phyloP scores from a whole-genome alignment of 2,329 filamentous ascomycete genomes.

The Botryotinia calthae region DNA sequence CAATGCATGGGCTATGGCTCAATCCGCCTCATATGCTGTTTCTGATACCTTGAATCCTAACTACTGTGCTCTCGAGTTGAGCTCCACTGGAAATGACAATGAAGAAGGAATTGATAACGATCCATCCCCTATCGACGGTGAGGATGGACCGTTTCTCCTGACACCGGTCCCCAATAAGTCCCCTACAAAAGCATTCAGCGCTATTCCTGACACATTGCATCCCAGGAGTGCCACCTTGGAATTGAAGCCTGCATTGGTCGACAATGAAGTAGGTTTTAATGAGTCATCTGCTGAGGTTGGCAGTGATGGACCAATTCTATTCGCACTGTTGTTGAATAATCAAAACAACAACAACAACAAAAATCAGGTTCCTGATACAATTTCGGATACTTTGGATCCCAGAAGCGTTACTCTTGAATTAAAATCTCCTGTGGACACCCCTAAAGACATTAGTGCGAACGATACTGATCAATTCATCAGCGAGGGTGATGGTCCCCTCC shows the following conservation, averaged over 20 bases:
- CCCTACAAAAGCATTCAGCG: background rate
- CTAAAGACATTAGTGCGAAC: no score
- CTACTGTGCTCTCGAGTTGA: background rate
- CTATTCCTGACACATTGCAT: background rate
- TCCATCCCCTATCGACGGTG: no score
- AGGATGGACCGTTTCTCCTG: background rate
- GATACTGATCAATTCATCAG: no score
- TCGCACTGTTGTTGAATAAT: no score
- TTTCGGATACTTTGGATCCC: no score
- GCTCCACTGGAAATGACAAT: background rate
- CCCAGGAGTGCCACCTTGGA: background rate
- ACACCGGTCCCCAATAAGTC: background rate
- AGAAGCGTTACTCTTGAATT: no score
- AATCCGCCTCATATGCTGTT: fast-evolving
- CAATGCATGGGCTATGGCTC: background rate
- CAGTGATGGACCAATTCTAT: no score
- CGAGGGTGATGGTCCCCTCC: background rate
- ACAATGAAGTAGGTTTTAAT: no score
- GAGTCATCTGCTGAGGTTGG: no score
- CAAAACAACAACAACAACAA: no score
- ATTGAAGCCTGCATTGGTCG: background rate
- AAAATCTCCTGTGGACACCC: no score
- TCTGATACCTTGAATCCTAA: background rate
- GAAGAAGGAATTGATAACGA: background rate
- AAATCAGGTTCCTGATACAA: no score